Percentiles rank a stretch among this genome's conserved stretches.
Conservation (phyloP, 2,329 filamentous ascomycete genomes). For the Aspergillus pseudonomiae region DNA sequence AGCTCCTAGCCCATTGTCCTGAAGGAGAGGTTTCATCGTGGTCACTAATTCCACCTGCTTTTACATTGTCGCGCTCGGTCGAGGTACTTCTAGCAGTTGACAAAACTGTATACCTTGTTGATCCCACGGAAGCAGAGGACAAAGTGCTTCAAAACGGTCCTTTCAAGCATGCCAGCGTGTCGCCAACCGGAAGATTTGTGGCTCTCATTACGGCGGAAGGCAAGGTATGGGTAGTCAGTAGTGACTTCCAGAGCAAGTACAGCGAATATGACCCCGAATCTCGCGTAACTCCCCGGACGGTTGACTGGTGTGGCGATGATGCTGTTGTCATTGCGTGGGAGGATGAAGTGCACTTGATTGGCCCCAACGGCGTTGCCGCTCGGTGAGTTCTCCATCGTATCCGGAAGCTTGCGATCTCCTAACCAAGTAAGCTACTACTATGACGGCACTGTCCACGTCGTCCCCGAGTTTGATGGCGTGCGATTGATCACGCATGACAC, state of each 20-base stretch:
- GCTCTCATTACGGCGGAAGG: conserved; percentile 85
- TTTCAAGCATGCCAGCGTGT: conserved; percentile 87
- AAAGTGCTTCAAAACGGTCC: conserved; percentile 88
- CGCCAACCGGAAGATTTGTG: conserved; percentile 85
- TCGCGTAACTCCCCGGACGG: conserved; percentile 79
- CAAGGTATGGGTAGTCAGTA: conserved; percentile 88
- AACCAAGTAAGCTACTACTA: conserved; percentile 73
- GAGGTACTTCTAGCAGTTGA: conserved; percentile 87
- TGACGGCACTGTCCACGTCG: conserved; percentile 84
- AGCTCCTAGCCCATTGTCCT: conserved; percentile 74
- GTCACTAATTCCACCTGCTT: conserved; percentile 83
- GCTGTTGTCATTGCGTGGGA: conserved; percentile 95
- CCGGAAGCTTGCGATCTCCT: conserved; percentile 11
- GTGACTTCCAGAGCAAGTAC: conserved; percentile 89
- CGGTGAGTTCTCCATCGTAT: conserved; percentile 45
- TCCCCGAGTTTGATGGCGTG: conserved; percentile 88
- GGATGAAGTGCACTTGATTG: conserved; percentile 93
- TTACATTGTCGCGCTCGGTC: conserved; percentile 88
- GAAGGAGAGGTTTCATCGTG: conserved; percentile 82
- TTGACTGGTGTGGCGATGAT: conserved; percentile 97
- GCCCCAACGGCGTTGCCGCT: conserved; percentile 74
- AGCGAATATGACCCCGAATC: conserved; percentile 91
- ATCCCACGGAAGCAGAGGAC: conserved; percentile 88
- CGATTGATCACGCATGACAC: conserved; percentile 86
- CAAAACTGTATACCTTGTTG: conserved; percentile 81